Evolutionary conservation across 2,329 filamentous ascomycete genomes (phyloP), one percentile per base, ranked within the genome.

Genomic region (Pseudocercospora fijiensis): DNA sequence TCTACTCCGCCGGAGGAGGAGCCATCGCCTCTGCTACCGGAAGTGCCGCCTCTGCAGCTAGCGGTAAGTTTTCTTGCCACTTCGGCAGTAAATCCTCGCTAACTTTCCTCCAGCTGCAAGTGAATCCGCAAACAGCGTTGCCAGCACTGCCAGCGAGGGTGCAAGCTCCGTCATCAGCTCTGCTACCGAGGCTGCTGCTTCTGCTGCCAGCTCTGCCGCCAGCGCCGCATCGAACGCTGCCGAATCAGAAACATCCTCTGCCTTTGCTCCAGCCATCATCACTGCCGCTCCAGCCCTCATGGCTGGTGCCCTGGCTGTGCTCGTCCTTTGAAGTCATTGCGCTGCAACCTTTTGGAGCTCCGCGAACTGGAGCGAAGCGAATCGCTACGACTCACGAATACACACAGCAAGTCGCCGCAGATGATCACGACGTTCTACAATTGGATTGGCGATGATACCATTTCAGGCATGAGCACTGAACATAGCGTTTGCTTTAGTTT

Each of bases 241-340:
- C 26, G 65, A 71, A 24, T 65, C 67, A 57, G 62, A 66, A 37
- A 65, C 67, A 16, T 60, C 67, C 52, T 63, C 65, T 16, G 62
- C 57, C 43, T 68, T 63, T 53, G 65, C 58, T 37, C 72, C 68
- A 28, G 69, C 75, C 30, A 65, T 76, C 28, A 64, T 71, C 65
- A 77, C 74, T 18, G 74, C 74, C 33, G 74, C 70, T 8, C 74
- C 75, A 49, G 64, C 57, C 51, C 64, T 77, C 62, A 65, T 76
- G 60, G 75, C 72, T 63, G 75, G 70, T 59, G 73, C 71, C 41
- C 60, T 77, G 3, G 82, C 81, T 16, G 83, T 82, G 2, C 82
- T 79, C 60, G 72, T 73, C 43, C 67, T 76, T 30, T 74, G 74
- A 71, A 47, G 13, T n/a, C 20, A 26, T 47, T 30, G 37, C 33